phyloP scores from a whole-genome alignment of 2,329 filamentous ascomycete genomes.

The Pyrenochaeta sp. region DNA sequence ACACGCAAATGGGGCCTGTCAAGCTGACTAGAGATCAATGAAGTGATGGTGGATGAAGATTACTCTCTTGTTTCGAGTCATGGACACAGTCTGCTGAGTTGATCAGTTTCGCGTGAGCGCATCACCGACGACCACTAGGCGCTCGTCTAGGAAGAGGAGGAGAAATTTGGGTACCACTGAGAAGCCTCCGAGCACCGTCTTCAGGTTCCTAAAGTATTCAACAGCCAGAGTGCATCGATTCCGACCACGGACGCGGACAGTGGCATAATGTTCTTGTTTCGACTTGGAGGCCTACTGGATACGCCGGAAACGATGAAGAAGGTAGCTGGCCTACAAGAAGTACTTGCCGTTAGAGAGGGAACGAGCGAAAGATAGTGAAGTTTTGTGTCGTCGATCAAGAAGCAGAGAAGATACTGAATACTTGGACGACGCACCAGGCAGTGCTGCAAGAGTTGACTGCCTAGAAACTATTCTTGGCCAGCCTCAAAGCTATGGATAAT shows the following conservation, averaged over 20 bases:
- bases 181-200: slow-evolving; percentile 52
- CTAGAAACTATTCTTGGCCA: too few species aligned
- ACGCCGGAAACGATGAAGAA: slow-evolving; percentile 34
- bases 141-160: slow-evolving; percentile 35
- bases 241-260: slow-evolving; percentile 20
- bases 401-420: slow-evolving; percentile 30
- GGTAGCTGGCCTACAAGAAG: slow-evolving; percentile 33
- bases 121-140: slow-evolving; percentile 49
- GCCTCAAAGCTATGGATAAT: too few species aligned
- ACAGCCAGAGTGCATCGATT: slow-evolving; percentile 26
- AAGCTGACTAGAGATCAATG: slow-evolving; percentile 43
- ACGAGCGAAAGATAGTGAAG: slow-evolving; percentile 27
- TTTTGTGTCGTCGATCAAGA: slow-evolving; percentile 38
- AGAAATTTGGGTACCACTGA: slow-evolving; percentile 46
- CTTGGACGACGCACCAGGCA: slow-evolving; percentile 24
- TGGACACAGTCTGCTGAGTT: background rate
- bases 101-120: slow-evolving; percentile 34
- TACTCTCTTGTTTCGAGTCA: background rate
- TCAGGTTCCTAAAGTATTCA: slow-evolving; percentile 34
- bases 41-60: slow-evolving; percentile 25
- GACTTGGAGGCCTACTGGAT: slow-evolving; percentile 36
- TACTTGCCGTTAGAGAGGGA: slow-evolving; percentile 33
- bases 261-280: slow-evolving; percentile 34
- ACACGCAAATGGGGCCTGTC: slow-evolving; percentile 39
- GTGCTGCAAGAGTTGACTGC: slow-evolving; percentile 15